Evolutionary conservation across 179 eudicot species (phyloP).

Genomic region (Sideroxylon spinosum): DNA sequence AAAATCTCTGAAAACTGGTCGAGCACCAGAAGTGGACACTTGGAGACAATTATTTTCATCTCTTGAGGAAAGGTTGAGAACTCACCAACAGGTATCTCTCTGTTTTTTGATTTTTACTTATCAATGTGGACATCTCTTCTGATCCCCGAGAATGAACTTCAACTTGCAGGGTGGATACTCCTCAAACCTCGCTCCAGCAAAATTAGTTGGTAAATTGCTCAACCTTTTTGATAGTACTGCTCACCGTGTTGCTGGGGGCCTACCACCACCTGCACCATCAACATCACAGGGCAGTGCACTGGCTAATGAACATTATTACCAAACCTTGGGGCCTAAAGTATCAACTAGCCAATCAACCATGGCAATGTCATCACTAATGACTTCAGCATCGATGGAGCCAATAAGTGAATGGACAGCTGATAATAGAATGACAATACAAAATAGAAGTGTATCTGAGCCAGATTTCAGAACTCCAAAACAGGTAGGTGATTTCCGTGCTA

Average conservation of each 20-base stretch:
- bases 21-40: constrained; percentile 62
- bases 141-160: constrained; percentile 8
- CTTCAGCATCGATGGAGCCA: constrained; percentile 73
- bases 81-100: constrained; percentile 72
- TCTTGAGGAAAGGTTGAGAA: constrained; percentile 79
- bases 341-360: constrained; percentile 62
- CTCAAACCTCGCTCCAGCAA: constrained; percentile 69
- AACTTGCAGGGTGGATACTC: constrained; percentile 73
- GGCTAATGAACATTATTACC: constrained; percentile 43
- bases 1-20: constrained; percentile 70
- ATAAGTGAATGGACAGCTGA: constrained; percentile 57
- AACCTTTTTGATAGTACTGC: constrained; percentile 83
- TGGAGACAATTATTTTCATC: constrained; percentile 59
- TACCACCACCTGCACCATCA: constrained; percentile 79
- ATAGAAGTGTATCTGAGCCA: constrained; percentile 58
- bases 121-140: background rate
- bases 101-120: background rate
- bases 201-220: constrained; percentile 74
- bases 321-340: constrained; percentile 47
- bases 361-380: constrained; percentile 67
- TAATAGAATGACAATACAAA: constrained; percentile 50
- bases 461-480: constrained; percentile 35
- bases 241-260: constrained; percentile 90
- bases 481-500: constrained; percentile 25
- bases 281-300: constrained; percentile 35